Evolutionary conservation across 331 rosid genomes (phyloP).

Genomic region (Malus hybrid): DNA sequence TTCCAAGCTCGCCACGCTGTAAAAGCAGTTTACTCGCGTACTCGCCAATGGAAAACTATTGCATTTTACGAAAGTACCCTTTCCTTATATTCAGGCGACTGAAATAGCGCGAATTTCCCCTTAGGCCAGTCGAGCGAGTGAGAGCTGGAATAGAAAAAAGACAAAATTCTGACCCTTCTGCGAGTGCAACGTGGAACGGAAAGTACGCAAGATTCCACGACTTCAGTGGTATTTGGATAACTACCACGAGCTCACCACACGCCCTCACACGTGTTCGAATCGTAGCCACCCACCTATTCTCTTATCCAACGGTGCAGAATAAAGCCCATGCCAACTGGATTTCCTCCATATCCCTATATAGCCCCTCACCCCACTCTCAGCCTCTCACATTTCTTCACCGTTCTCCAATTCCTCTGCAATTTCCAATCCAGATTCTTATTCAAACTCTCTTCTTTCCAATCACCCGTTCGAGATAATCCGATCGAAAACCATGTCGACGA

Average conservation of each 20-base stretch:
- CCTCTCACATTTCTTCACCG: background rate
- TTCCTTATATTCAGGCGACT: background rate
- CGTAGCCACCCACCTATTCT: background rate
- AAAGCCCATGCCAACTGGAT: background rate
- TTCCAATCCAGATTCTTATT: background rate
- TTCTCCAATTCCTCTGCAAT: background rate
- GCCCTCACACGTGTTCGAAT: conserved; percentile 16
- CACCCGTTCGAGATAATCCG: background rate
- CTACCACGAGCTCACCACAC: conserved; percentile 69
- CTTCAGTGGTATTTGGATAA: conserved; percentile 15
- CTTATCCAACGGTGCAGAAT: conserved; percentile 18
- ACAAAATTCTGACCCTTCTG: background rate
- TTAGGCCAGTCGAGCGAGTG: background rate
- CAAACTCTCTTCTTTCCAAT: background rate
- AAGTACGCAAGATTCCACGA: conserved; percentile 2
- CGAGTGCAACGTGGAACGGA: conserved; percentile 19
- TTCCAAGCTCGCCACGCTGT: background rate
- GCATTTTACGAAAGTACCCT: background rate
- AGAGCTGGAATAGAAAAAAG: background rate
- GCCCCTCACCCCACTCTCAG: background rate
- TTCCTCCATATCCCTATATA: conserved; percentile 8
- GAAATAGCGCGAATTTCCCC: background rate
- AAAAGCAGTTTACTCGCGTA: background rate
- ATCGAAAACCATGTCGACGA: background rate
- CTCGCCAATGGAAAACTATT: background rate